Evolutionary conservation across 129 eudicot species (phyloP), one percentile per base, ranked within the genome.

Genomic region (Tagetes patula): DNA sequence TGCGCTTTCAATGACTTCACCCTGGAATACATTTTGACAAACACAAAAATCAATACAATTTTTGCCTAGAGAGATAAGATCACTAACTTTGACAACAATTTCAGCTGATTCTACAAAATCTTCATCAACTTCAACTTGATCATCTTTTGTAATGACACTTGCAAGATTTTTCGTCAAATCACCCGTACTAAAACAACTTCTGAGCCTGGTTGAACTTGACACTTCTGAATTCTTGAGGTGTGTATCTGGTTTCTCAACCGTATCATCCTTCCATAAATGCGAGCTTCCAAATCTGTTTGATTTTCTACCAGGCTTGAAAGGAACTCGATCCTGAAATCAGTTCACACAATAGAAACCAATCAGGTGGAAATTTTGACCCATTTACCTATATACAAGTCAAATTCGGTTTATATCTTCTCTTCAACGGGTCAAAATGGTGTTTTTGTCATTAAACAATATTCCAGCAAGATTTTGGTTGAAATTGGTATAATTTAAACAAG

Each of bases 241-340:
- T 37, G 67, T 52, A 49, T n/a, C 64, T 33, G 67, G 67, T 6
- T 42, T 42, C 8, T 1, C 47, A 42, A 42, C 47, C 47, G 2
- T 42, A 42, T 42, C 47, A 69, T 77, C 83, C 72, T 88, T 79
- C 20, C 39, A 50, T 27, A 62, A 50, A 49, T 72, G 77, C 74
- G 72, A 83, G 45, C 69, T 79, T 65, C 82, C 84, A 71, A 58
- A 50, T 82, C 67, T 79, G 73, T 75, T 75, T 14, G 85, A 66
- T 58, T 80, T 82, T 20, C 56, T 77, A 72, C 75, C 48, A 60
- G 82, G 65, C 79, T 73, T 73, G 11, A 41, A 52, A 52, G 87
- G 74, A 60, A 71, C 83, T 72, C 12, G 59, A 59, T 84, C 96
- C 96, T 86, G 86, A 79, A 80, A 74, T 46, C 38, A 69, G 30